Evolutionary conservation across 352 stramenopile genomes (phyloP).

Genomic region (Thraustotheca clavata): DNA sequence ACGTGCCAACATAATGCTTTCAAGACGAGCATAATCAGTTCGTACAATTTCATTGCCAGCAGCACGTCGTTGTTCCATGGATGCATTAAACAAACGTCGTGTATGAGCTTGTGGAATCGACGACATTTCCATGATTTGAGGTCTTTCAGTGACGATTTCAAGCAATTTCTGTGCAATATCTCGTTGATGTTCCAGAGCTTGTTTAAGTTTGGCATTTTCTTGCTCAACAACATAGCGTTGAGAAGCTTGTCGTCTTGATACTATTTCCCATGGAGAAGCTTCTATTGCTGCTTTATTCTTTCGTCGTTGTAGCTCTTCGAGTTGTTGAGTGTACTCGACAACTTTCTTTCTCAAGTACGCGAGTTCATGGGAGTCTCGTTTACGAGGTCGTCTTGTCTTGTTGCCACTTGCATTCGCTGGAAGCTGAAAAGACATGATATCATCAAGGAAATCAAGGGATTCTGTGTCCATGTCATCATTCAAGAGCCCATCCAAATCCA

Average conservation of each 20-base stretch:
- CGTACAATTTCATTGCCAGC: background rate
- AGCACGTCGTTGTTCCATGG: background rate
- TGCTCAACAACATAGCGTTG: background rate
- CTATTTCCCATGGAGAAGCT: background rate
- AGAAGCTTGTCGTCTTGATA: background rate
- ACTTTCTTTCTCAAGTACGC: slow-evolving; percentile 1
- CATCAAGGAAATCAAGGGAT: too few species aligned
- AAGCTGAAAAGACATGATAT: too few species aligned
- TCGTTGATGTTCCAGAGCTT: background rate
- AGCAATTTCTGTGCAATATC: background rate
- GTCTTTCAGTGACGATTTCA: background rate
- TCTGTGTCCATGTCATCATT: too few species aligned
- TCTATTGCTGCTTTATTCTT: too few species aligned
- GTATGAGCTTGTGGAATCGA: background rate
- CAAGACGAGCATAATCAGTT: background rate
- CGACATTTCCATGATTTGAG: background rate
- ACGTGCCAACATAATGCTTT: background rate
- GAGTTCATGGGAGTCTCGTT: background rate
- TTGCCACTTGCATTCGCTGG: too few species aligned
- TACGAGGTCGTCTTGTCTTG: background rate
- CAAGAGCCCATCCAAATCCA: too few species aligned
- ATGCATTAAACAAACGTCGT: background rate
- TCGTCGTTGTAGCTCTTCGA: background rate
- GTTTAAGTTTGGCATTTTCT: slow-evolving; percentile 5
- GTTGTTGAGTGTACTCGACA: slow-evolving; percentile 1